Conservation (phyloP, 1,284 basidiomycete species). For the Malassezia brasiliensis region DNA sequence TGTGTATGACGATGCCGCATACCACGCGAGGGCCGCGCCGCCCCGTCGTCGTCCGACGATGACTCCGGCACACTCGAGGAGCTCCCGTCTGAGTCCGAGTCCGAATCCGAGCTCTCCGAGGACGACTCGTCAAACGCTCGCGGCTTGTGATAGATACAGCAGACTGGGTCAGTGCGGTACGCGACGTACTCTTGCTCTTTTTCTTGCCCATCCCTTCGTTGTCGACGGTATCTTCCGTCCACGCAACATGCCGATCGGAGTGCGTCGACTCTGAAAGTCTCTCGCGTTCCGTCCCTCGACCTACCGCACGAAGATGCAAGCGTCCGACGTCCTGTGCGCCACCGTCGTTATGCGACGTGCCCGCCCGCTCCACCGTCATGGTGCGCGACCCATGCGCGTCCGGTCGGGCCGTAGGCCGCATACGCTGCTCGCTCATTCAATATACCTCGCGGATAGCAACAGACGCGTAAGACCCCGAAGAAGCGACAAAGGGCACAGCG, state of each 20-base stretch:
- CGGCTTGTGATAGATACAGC: constrained; percentile 46
- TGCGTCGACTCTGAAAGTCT: background rate
- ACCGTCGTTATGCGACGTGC: background rate
- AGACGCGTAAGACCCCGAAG: too few species aligned
- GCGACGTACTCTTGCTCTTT: constrained; percentile 36
- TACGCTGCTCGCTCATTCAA: too few species aligned
- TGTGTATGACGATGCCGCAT: too few species aligned
- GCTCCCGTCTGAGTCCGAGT: background rate
- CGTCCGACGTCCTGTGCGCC: background rate
- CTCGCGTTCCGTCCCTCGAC: background rate
- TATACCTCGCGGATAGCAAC: too few species aligned
- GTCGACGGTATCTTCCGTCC: constrained; percentile 39
- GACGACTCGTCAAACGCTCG: constrained; percentile 39
- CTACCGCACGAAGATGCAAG: background rate
- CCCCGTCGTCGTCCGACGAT: background rate
- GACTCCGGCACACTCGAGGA: background rate
- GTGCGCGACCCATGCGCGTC: constrained; percentile 11
- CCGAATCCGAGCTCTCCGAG: constrained; percentile 19
- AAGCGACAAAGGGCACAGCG: too few species aligned
- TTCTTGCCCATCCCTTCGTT: constrained; percentile 40
- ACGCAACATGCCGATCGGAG: constrained; percentile 25
- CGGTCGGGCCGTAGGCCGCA: background rate
- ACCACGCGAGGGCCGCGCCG: background rate
- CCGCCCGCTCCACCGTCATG: background rate
- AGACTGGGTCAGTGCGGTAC: constrained; percentile 21